These are phyloP conservation scores for Lentinula sp. DNA, from an alignment of 768 basidiomycete species.

Conservation along the genomic window DNA sequence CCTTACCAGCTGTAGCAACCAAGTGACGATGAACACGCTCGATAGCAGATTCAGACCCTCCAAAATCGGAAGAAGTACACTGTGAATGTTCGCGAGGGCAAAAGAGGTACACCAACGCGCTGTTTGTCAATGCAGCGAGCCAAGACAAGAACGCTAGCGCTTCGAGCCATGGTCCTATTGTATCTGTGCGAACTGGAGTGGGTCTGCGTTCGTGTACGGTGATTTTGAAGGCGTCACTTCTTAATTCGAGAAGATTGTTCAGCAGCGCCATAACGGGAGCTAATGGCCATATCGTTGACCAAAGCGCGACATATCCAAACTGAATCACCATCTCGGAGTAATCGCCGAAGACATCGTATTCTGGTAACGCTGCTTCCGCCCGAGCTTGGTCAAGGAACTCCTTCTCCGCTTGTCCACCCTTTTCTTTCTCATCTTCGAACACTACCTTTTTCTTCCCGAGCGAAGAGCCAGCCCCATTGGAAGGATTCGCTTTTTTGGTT, in stretches of 20 bases:
- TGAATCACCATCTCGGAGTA: conserved; percentile 97
- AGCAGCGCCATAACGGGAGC: conserved; percentile 80
- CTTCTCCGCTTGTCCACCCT: conserved; percentile 57
- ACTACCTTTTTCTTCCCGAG: conserved; percentile 9
- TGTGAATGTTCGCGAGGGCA: conserved; percentile 28
- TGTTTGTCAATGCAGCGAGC: conserved; percentile 83
- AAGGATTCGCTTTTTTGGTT: conserved; percentile 30
- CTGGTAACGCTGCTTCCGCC: conserved; percentile 5
- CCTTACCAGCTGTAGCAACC: neutral
- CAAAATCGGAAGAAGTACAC: neutral
- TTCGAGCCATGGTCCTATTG: conserved; percentile 94
- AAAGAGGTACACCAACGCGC: conserved; percentile 90
- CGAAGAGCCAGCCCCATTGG: neutral
- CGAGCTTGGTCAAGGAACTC: conserved; percentile 77
- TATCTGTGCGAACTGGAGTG: conserved; percentile 80
- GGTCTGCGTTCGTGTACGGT: conserved; percentile 79
- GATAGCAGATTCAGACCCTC: neutral
- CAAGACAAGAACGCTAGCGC: conserved; percentile 83
- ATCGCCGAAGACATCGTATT: conserved; percentile 78
- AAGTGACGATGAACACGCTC: conserved; percentile 4
- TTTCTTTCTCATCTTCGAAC: conserved; percentile 9
- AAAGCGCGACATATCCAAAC: conserved; percentile 88
- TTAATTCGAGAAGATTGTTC: conserved; percentile 89
- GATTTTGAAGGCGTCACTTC: conserved; percentile 95
- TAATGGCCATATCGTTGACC: conserved; percentile 95